Percentiles rank a stretch among this genome's conserved stretches.
Conservation (phyloP, 768 basidiomycete genomes). For the Grammothele lineata region DNA sequence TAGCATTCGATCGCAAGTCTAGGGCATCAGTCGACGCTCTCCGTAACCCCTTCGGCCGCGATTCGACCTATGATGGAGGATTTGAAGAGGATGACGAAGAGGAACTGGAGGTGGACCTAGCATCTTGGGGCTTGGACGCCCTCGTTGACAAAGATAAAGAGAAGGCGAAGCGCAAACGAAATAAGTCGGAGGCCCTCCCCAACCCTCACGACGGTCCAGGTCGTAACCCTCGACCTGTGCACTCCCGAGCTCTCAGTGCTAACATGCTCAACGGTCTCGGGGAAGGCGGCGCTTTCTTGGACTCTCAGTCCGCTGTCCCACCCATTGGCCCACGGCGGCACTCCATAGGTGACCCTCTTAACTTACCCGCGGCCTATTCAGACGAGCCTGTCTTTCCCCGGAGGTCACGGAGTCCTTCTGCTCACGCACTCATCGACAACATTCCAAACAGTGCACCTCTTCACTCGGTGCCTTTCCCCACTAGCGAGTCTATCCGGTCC, state of each 20-base stretch:
- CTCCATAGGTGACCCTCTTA: slow-evolving; percentile 55
- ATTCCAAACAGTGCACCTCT: slow-evolving; percentile 36
- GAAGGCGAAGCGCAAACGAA: slow-evolving; percentile 36
- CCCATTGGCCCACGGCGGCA: slow-evolving; percentile 40
- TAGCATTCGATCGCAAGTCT: slow-evolving; percentile 29
- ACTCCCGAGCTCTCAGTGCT: slow-evolving; percentile 59
- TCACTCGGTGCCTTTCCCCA: slow-evolving; percentile 55
- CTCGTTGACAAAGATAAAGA: slow-evolving; percentile 71
- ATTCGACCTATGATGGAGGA: slow-evolving; percentile 52
- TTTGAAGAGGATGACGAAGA: slow-evolving; percentile 46
- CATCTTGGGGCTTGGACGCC: slow-evolving; percentile 80
- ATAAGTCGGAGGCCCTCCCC: slow-evolving; percentile 37
- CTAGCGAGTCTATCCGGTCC: slow-evolving; percentile 45
- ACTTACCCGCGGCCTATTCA: slow-evolving; percentile 29
- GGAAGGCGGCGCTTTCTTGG: slow-evolving; percentile 42
- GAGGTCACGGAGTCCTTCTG: slow-evolving; percentile 46
- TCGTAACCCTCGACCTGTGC: slow-evolving; percentile 1
- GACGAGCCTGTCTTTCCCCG: slow-evolving; percentile 36
- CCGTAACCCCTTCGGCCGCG: slow-evolving; percentile 71
- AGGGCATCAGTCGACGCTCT: slow-evolving; percentile 58
- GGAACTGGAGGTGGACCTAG: slow-evolving; percentile 70
- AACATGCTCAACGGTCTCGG: slow-evolving; percentile 56
- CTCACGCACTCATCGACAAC: slow-evolving; percentile 44
- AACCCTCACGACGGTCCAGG: slow-evolving; percentile 35
- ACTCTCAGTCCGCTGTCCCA: slow-evolving; percentile 30